Base-by-base conservation (phyloP, 2,329 filamentous ascomycete genomes). In the Aureobasidium sp. region DNA sequence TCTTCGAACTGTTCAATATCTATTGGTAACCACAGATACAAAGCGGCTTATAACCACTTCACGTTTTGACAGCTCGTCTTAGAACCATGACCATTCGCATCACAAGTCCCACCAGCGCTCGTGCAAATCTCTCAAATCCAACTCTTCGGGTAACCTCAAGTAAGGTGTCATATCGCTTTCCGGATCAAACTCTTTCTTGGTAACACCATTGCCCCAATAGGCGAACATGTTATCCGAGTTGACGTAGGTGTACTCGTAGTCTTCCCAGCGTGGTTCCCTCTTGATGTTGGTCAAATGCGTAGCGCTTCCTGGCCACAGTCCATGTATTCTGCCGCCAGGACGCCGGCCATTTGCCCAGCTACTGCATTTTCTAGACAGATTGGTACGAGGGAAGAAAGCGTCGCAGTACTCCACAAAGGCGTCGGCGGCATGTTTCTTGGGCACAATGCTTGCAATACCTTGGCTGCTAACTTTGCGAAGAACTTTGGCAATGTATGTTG, bases 281-380 rank as follows among this genome's bases (percentile, higher is more conserved):
- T 84, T 76, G 8, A 87, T 77, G 15, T 82, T 78, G 2, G 85
- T 85, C 35, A 84, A 74, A 66, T 88, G 84, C 0, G 81, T 77
- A 1, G 85, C 85, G 66, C 84, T 87, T 0, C 87, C 87, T 0
- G 87, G 88, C 82, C 87, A 91, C 7, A 88, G 69, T 0, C 86
- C 87, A 64, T 88, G 85, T 27, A 90, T 84, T 4, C 85, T 76
- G 0, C 78, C 81, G 0, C 86, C 86, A 0, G 85, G 81, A 6
- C 74, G 74, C 0, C 84, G 84, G 14, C 87, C 84, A 63, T 90
- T 90, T 63, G 87, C 88, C 88, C 88, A 90, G 0, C 83, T 87
- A 44, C 82, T 84, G 70, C 87, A 90, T 61, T 83, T 81, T 58
- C 86, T 83, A 0, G 79, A 78, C 61, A 86, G 72, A 40, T 81